A percentile compares a stretch with the other conserved stretches of the same genome.
Conservation (phyloP, 2,329 filamentous ascomycete species). For the Trichophyton simii region DNA sequence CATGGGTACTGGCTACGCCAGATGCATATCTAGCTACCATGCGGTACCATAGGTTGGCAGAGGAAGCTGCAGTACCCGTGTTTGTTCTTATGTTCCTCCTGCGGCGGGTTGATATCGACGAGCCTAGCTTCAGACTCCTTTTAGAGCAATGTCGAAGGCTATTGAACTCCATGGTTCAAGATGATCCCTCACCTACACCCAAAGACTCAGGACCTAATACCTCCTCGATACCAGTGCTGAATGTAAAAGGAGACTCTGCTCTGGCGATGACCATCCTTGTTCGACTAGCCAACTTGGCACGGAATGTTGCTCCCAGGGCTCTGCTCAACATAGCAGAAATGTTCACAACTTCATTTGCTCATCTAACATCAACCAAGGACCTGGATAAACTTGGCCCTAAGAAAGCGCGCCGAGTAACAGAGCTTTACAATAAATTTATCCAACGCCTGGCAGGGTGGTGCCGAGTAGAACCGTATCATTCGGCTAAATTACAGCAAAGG, state of each 20-base stretch:
- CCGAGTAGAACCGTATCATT: constrained; percentile 38
- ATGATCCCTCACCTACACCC: not conserved
- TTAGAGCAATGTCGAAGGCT: constrained; percentile 27
- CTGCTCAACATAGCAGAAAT: constrained; percentile 32
- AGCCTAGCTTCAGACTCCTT: constrained; percentile 32
- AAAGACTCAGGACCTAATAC: not conserved
- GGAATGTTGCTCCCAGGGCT: constrained; percentile 36
- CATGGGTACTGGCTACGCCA: constrained; percentile 34
- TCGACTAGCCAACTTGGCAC: constrained; percentile 40
- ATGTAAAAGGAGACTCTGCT: constrained; percentile 11
- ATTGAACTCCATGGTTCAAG: not conserved
- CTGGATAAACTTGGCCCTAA: constrained; percentile 7
- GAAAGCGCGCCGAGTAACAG: constrained; percentile 23
- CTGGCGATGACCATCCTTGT: constrained; percentile 30
- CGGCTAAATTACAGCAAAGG: constrained; percentile 39
- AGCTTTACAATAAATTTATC: constrained; percentile 39
- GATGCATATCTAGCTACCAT: constrained; percentile 25
- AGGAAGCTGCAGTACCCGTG: constrained; percentile 24
- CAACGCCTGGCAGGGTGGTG: constrained; percentile 38
- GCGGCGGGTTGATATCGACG: constrained; percentile 30
- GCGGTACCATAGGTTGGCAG: constrained; percentile 21
- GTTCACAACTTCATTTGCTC: constrained; percentile 24
- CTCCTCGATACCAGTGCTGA: not conserved
- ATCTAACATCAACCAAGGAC: constrained; percentile 7
- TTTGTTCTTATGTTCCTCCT: constrained; percentile 40